These are phyloP conservation scores for Acidiella bohemica DNA, from an alignment of 495 filamentous ascomycete genomes.

Conservation along the genomic window DNA sequence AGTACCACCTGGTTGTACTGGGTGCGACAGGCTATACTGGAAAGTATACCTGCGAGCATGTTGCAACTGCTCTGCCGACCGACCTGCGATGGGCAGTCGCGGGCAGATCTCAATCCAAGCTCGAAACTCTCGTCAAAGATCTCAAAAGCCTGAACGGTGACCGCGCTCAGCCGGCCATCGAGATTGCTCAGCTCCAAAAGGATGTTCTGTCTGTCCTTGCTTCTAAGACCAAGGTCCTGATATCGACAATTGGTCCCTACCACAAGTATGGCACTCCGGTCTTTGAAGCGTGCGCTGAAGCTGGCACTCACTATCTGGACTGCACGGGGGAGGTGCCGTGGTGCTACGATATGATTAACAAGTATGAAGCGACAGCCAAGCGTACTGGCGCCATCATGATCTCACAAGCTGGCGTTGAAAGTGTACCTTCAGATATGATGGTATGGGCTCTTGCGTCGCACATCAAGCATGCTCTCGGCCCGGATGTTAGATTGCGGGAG, in stretches of 20 bases:
- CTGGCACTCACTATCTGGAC: conserved; percentile 87
- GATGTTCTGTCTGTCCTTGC: conserved; percentile 51
- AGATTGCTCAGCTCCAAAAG: conserved; percentile 50
- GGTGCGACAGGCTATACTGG: conserved; percentile 87
- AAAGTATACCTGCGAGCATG: conserved; percentile 60
- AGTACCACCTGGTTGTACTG: conserved; percentile 74
- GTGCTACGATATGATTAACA: conserved; percentile 62
- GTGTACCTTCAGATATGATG: conserved; percentile 68
- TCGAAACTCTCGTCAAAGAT: conserved; percentile 52
- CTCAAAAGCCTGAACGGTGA: conserved; percentile 55
- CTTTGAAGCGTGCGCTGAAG: conserved; percentile 74
- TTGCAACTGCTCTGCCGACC: conserved; percentile 59
- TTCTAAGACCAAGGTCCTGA: conserved; percentile 60
- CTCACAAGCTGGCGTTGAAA: conserved; percentile 74
- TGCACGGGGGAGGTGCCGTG: conserved; percentile 79
- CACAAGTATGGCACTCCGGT: conserved; percentile 62
- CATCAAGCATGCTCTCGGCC: conserved; percentile 46
- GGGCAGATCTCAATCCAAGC: conserved; percentile 62
- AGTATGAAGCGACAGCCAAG: conserved; percentile 65
- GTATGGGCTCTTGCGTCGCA: conserved; percentile 54
- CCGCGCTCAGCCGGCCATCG: conserved; percentile 52
- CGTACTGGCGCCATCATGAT: conserved; percentile 71
- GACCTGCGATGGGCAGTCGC: conserved; percentile 81
- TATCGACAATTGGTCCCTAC: conserved; percentile 82
- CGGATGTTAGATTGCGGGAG: conserved; percentile 42